These are phyloP conservation scores for Dianthus caryophyllus DNA, from an alignment of 148 eudicot genomes.

Conservation along the genomic window DNA sequence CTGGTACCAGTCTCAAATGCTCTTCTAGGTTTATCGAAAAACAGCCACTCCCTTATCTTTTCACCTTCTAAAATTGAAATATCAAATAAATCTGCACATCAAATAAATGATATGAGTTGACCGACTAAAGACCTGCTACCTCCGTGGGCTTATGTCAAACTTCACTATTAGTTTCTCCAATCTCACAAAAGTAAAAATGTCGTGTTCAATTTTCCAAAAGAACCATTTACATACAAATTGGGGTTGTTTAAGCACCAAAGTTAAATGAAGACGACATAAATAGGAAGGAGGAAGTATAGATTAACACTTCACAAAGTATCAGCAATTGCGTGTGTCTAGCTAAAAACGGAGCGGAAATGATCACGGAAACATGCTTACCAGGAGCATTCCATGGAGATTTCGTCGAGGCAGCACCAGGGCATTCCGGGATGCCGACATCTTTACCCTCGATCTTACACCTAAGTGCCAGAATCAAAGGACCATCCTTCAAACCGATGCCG, in stretches of 20 bases:
- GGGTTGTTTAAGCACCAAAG: no score
- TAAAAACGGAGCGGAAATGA: background rate
- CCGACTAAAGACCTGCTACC: background rate
- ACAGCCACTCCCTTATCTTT: constrained; percentile 44
- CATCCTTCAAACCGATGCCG: constrained; percentile 44
- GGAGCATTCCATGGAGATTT: constrained; percentile 53
- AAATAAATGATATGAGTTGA: background rate
- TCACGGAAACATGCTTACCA: constrained; percentile 27
- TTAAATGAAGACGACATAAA: background rate
- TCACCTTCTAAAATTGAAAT: constrained; percentile 33
- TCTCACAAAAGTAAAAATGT: no score
- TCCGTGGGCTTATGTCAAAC: no score
- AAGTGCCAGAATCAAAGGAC: constrained; percentile 37
- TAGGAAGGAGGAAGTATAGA: background rate
- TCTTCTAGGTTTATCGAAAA: constrained; percentile 49
- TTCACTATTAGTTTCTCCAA: no score
- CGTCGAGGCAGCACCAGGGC: constrained; percentile 44
- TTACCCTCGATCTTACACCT: constrained; percentile 41
- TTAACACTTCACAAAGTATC: background rate
- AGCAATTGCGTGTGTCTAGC: background rate
- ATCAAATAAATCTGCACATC: constrained; percentile 43
- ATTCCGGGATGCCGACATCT: constrained; percentile 48
- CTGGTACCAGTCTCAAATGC: constrained; percentile 46
- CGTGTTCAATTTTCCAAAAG: no score
- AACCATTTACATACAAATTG: no score